These are phyloP conservation scores for Rhizopus stolonifer DNA, from an alignment of 371 early-diverging fungal species.

Conservation along the genomic window DNA sequence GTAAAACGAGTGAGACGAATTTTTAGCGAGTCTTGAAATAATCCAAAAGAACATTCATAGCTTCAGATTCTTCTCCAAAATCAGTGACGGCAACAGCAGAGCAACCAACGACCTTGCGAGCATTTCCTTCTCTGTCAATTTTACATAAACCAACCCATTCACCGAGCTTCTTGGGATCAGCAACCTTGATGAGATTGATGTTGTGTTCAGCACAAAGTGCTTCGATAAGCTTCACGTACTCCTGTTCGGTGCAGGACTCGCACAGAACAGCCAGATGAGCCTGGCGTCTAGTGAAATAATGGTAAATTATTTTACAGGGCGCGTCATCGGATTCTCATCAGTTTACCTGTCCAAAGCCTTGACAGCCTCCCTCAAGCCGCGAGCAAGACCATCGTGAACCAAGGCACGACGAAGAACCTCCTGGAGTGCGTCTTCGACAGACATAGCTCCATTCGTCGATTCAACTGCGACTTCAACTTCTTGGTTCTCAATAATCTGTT, in stretches of 20 bases:
- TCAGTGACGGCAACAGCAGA: slow-evolving; percentile 93
- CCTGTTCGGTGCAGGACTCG: slow-evolving; percentile 92
- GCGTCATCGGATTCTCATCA: slow-evolving; percentile 9
- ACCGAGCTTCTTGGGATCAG: slow-evolving; percentile 96
- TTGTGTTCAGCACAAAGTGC: slow-evolving; percentile 97
- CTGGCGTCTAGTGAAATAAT: slow-evolving; percentile 31
- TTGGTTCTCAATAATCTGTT: slow-evolving; percentile 49
- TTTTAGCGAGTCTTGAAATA: slow-evolving; percentile 79
- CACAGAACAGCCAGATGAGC: slow-evolving; percentile 93
- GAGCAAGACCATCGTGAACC: slow-evolving; percentile 92
- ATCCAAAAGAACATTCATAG: slow-evolving; percentile 92
- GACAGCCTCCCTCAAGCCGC: slow-evolving; percentile 94
- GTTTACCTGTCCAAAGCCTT: slow-evolving; percentile 92
- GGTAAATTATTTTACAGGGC: neutral
- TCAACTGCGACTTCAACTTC: slow-evolving; percentile 79
- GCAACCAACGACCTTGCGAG: slow-evolving; percentile 95
- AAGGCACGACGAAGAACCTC: slow-evolving; percentile 93
- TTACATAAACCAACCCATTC: slow-evolving; percentile 99
- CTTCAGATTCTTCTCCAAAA: slow-evolving; percentile 96
- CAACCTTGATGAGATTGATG: slow-evolving; percentile 95
- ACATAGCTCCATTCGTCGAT: slow-evolving; percentile 65
- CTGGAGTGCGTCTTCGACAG: slow-evolving; percentile 94
- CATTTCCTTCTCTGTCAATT: slow-evolving; percentile 96
- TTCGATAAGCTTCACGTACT: slow-evolving; percentile 93
- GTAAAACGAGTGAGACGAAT: no score